Evolutionary conservation across 2,329 filamentous ascomycete genomes (phyloP), one percentile per base, ranked within the genome.

Genomic region (Exserohilum rostratum): DNA sequence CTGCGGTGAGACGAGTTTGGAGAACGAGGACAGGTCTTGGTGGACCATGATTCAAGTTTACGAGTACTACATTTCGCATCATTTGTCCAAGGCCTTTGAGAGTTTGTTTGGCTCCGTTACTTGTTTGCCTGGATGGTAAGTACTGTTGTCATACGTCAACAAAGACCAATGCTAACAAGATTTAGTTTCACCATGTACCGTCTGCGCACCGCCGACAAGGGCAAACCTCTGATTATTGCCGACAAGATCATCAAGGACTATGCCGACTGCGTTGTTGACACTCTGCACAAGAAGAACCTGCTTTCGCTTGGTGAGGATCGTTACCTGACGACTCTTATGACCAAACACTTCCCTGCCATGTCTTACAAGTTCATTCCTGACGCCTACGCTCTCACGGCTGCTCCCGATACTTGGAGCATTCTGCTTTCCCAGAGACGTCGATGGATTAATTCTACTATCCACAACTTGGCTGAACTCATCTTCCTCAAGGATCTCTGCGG

Each of bases 11-110:
- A 99, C 95, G 1, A 95, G 89, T 76, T 82, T 99, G 69, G 90
- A 97, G 74, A 99, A 99, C 69, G 93, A 97, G 75, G 91, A 97
- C 68, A 85, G 88, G 64, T 93, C 88, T 68, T 98, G 93, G 92
- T 96, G 91, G 91, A 99, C 95, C 11, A 99, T 99, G 95, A 99
- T 99, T 70, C 95, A 99, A 76, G 95, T 99, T 62, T 99, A 99
- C 79, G 95, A 99, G 76, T 99, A 99, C 82, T 99, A 93, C 76
- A 99, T 99, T 72, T 98, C 95, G 27, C 95, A 99, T 82, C 90
- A 99, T 77, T 80, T 99, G 74, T 83, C 95, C 49, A 99, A 99
- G 80, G 91, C 95, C 58, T 99, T 99, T 72, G 95, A 99, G 76
- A 97, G 92, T 57, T 85, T 99, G 57, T 99, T 99, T 71, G 95